These are phyloP conservation scores for Apiospora pterosperma DNA, from an alignment of 2,329 filamentous ascomycete species.

Conservation along the genomic window DNA sequence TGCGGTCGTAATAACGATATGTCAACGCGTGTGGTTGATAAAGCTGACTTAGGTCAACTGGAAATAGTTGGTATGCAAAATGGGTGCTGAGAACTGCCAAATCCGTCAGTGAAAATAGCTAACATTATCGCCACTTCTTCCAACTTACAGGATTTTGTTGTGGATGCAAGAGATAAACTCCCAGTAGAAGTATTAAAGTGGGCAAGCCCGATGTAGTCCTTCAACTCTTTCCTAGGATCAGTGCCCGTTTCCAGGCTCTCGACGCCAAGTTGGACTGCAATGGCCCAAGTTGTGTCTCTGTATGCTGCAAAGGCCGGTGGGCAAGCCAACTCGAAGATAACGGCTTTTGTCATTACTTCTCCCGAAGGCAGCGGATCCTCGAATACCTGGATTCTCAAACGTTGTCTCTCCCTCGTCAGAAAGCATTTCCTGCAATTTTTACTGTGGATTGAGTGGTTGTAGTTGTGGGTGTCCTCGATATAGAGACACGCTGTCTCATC, in stretches of 20 bases:
- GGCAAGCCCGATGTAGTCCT: slow-evolving; percentile 16
- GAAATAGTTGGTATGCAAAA: slow-evolving; percentile 38
- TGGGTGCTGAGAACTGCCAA: slow-evolving; percentile 38
- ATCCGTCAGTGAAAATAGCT: background rate
- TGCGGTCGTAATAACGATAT: slow-evolving; percentile 44
- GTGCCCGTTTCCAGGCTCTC: slow-evolving; percentile 10
- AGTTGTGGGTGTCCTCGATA: slow-evolving; percentile 13
- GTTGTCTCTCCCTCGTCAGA: slow-evolving; percentile 21
- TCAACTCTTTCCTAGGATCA: slow-evolving; percentile 13
- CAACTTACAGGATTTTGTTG: slow-evolving; percentile 15
- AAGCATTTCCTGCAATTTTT: slow-evolving; percentile 33
- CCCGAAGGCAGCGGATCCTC: slow-evolving; percentile 38
- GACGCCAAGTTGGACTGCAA: slow-evolving; percentile 28
- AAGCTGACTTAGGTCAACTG: slow-evolving; percentile 36
- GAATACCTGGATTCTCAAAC: slow-evolving; percentile 32
- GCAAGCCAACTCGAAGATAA: slow-evolving; percentile 38
- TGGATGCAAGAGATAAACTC: slow-evolving; percentile 14
- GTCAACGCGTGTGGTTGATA: slow-evolving; percentile 43
- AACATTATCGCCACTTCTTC: too few species aligned
- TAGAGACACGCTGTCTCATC: slow-evolving; percentile 29
- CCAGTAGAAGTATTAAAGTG: slow-evolving; percentile 2
- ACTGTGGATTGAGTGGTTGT: slow-evolving; percentile 17
- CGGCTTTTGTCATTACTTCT: slow-evolving; percentile 24
- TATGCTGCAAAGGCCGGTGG: slow-evolving; percentile 33
- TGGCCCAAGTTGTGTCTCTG: slow-evolving; percentile 37